These are phyloP conservation scores for Claviceps pazoutovae DNA, from an alignment of 2,329 filamentous ascomycete species.

Conservation along the genomic window DNA sequence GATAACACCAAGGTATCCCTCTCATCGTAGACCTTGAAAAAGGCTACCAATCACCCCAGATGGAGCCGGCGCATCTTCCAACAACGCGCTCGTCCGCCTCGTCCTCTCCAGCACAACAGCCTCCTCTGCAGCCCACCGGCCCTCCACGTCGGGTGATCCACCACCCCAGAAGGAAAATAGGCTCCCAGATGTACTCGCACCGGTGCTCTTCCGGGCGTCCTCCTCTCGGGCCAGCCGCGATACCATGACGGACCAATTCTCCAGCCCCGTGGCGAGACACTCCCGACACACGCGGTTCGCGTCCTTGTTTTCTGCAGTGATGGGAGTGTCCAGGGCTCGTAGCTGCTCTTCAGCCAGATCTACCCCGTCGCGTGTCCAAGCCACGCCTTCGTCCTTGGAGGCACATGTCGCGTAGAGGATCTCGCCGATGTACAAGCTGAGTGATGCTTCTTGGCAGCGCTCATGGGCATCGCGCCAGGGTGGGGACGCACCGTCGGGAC, in stretches of 20 bases:
- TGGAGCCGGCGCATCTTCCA: conserved; percentile 33
- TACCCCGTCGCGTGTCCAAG: conserved; percentile 83
- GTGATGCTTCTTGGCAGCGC: conserved; percentile 69
- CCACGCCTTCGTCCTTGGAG: conserved; percentile 54
- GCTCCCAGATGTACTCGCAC: conserved; percentile 12
- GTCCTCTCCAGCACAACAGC: conserved; percentile 38
- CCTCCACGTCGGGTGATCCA: conserved; percentile 21
- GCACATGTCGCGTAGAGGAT: conserved; percentile 58
- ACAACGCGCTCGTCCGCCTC: conserved; percentile 34
- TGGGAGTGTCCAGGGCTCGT: conserved; percentile 24
- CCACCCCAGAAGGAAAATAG: conserved; percentile 25
- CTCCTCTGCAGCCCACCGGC: conserved; percentile 41
- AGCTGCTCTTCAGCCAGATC: conserved; percentile 62
- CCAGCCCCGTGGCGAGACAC: conserved; percentile 62
- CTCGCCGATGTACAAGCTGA: conserved; percentile 87
- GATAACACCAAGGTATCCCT: not conserved
- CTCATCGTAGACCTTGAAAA: conserved; percentile 20
- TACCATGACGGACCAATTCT: conserved; percentile 78
- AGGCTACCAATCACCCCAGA: conserved; percentile 16
- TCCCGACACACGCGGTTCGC: conserved; percentile 50
- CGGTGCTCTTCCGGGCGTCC: conserved; percentile 22
- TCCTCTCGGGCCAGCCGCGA: conserved; percentile 44
- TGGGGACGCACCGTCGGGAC: conserved; percentile 53
- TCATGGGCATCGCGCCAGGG: conserved; percentile 51
- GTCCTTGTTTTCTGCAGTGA: conserved; percentile 12